Evolutionary conservation across 805 yeast species (phyloP), one percentile per base, ranked within the genome.

Genomic region (Metschnikowia similis): DNA sequence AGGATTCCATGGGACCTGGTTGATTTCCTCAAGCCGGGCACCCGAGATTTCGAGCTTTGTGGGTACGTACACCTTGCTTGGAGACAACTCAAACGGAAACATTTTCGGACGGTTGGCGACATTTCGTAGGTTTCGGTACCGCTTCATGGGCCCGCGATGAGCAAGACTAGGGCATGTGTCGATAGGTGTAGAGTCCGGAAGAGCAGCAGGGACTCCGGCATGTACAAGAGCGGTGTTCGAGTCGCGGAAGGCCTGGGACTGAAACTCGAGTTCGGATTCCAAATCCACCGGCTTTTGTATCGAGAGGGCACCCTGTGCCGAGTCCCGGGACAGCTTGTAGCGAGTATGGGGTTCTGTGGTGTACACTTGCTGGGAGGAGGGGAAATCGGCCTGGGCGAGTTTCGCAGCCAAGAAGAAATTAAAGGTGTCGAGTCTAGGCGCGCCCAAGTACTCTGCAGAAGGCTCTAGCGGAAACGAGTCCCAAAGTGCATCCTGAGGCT

Each of bases 1-100:
- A 7, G 49, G 56, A 30, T 62, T 63, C 87, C 87, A 83, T 34
- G 65, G 62, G 1, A 83, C 80, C n/a, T 59, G 55, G 59, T 85
- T 81, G 35, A 79, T 64, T 17, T 76, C 80, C 32, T 71, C 69
- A 21, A 77, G 64, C n/a, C 62, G 60, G 6, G 82, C 81, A 26
- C 77, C 76, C 16, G 63, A 50, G 8, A 81, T 57, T n/a, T 67
- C 64, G 43, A 83, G 64, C 48, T 71, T 70, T 34, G 79, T 83
- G n/a, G 83, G 82, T 4, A 67, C 54, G 72, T 41, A 41, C 14
- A 41, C 30, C 17, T 31, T 41, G 26, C 37, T 31, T 8, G 45
- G 37, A 9, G 45, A 21, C 45, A 32, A 41, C 21, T 41, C 37
- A 11, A 34, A 43, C 14, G 46, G 46, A 6, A 14, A 32, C 31